Evolutionary conservation across 2,329 filamentous ascomycete genomes (phyloP), one percentile per base, ranked within the genome.

Genomic region (Seiridium unicorne): DNA sequence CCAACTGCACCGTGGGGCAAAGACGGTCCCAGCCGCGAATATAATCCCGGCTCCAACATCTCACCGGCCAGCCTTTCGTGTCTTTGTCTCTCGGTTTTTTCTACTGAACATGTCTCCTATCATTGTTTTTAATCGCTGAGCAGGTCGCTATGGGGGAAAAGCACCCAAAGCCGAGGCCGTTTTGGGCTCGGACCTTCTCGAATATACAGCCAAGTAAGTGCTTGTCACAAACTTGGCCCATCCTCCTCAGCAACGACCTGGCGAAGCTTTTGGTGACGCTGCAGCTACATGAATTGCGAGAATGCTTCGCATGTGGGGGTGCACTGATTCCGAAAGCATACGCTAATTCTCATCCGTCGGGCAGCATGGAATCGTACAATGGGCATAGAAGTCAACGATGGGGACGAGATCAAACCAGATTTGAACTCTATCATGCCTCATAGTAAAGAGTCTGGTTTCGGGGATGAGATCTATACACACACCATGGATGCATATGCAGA

Each of bases 21-120:
- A 53, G 31, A 32, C 32, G 54, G 42, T 18, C 44, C 54, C 54
- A 57, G 54, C 54, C 54, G 54, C 54, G 31, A 31, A 57, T 57
- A 57, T 57, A 57, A 44, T 38, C 54, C 54, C 44, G 35, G 44
- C 18, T 38, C 31, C 26, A 42, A 57, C 44, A 6, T 18, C 35
- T 18, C 9, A n/a, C 10, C 32, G 13, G 54, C 26, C 54, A 6
- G 31, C 11, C 31, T 44, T 48, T 47, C 36, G 10, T 48, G 32
- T 13, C 11, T 18, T 57, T 18, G 31, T 57, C 18, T 26, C 18
- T 26, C 7, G 31, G 10, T 38, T 36, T 31, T 36, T 36, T 4
- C n/a, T 11, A 18, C 18, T 32, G 35, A 11, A 4, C 32, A 36
- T 31, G 18, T 42, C 18, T 44, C 38, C 10, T 42, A 31, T 26